Conservation (phyloP, 371 early-diverging fungal species). For the Mucor circinelloides region DNA sequence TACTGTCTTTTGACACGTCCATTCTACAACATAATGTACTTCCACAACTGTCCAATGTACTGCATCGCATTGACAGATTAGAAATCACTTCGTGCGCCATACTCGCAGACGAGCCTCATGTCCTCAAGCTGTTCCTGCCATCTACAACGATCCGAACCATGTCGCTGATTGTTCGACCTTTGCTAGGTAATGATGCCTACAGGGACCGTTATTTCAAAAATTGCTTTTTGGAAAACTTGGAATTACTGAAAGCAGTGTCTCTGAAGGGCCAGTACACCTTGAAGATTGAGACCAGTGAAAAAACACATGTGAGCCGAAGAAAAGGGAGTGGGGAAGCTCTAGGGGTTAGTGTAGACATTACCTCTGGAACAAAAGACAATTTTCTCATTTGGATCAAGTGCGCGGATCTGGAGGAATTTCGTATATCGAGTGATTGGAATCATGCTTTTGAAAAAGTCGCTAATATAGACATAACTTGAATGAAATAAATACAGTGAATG, state of each 20-base stretch:
- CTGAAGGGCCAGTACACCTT: neutral
- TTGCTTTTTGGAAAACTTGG: neutral
- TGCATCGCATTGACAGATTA: neutral
- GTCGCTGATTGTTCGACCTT: neutral
- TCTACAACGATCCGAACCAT: neutral
- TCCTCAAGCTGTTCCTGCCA: neutral
- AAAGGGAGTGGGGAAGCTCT: neutral
- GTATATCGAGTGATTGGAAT: neutral
- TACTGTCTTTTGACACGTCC: neutral
- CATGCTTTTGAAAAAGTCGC: neutral
- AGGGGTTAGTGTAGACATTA: neutral
- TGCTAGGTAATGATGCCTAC: neutral
- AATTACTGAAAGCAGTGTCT: neutral
- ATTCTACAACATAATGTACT: neutral
- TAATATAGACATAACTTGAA: too few relatives aligned
- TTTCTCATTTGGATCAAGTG: neutral
- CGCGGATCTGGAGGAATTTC: neutral
- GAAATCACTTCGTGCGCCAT: neutral
- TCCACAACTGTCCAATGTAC: neutral
- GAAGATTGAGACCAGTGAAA: neutral
- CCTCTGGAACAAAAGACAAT: neutral
- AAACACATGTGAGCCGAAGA: neutral
- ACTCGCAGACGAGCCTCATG: neutral
- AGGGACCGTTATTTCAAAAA: neutral
- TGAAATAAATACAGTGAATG: too few relatives aligned